Evolutionary conservation across 352 stramenopile species (phyloP), one percentile per base, ranked within the genome.

Genomic region (Phytophthora meadii): DNA sequence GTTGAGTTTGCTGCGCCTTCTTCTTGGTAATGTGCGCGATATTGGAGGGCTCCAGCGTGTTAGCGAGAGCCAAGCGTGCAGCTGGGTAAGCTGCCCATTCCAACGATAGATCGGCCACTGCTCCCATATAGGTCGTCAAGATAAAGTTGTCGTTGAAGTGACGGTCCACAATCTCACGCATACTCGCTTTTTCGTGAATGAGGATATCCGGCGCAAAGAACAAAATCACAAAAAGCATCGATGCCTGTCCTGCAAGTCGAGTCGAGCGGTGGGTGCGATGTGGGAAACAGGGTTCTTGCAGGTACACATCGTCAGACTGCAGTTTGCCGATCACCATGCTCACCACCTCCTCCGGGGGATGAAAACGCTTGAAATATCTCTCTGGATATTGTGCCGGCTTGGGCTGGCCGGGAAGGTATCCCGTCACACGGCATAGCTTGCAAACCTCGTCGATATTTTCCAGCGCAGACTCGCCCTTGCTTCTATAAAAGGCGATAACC

Each of bases 81-180:
- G 95, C 94, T 0, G 84, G 82, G 65, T 98, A 98, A 25, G 83
- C 74, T 2, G 77, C 85, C 96, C 96, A 99, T 60, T 98, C 95
- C 32, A 98, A 53, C 51, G 82, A 95, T 10, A 99, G 69, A 70
- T 99, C 95, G 0, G 95, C 92, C 17, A 97, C 88, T 12, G 94
- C 81, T 24, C 96, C 96, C 93, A 98, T 98, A 72, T 98, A 98
- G n/a, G 87, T 97, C 36, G 92, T 88, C 47, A 99, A 73, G 52
- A 98, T 97, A 62, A 97, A 98, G 80, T 98, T 98, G 76, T 99
- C 96, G 64, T 97, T 96, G 66, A 99, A 99, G 67, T 97, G 94
- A 22, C 92, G 92, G 75, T 99, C 95, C 4, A 98, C 94, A 55
- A 98, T 97, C 73, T 98, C 93, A 41, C 95, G 89, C 89, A 99